Conservation (phyloP, 768 basidiomycete genomes). For the Cystofilobasidium bisporidii region DNA sequence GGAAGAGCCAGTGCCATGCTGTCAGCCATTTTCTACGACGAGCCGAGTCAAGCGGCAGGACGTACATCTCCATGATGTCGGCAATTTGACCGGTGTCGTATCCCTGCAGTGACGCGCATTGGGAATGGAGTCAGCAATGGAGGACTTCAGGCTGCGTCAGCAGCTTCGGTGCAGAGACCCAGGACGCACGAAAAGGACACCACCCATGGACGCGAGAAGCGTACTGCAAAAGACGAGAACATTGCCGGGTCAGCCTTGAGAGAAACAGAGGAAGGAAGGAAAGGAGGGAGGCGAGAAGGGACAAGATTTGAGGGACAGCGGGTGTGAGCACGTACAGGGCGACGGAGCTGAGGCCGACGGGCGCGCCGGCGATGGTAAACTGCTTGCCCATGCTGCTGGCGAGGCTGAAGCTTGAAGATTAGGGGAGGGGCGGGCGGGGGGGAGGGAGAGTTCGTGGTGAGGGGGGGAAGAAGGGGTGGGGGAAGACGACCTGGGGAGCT, state of each 20-base stretch:
- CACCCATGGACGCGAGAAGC: constrained; percentile 60
- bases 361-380: constrained; percentile 3
- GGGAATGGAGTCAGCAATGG: no score
- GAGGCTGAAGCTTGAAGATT: neutral
- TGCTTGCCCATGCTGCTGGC: neutral
- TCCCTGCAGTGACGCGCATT: neutral
- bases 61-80: constrained; percentile 58
- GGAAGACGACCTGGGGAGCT: neutral
- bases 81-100: constrained; percentile 72
- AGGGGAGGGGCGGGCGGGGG: neutral
- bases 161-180: neutral
- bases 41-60: no score
- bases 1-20: no score
- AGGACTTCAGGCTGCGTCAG: no score
- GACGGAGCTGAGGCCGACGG: neutral
- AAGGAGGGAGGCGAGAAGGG: no score
- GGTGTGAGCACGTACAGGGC: neutral
- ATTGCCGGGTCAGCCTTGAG: no score
- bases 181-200: constrained; percentile 38
- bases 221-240: no score
- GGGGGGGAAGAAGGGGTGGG: no score
- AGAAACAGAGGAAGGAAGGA: no score
- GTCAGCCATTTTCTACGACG: no score
- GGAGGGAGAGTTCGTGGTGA: neutral
- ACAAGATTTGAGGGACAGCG: no score